A percentile compares a stretch with the other conserved stretches of the same genome.
These are phyloP conservation scores for Lasiodiplodia hormozganensis DNA, from an alignment of 2,329 filamentous ascomycete species.

Conservation along the genomic window DNA sequence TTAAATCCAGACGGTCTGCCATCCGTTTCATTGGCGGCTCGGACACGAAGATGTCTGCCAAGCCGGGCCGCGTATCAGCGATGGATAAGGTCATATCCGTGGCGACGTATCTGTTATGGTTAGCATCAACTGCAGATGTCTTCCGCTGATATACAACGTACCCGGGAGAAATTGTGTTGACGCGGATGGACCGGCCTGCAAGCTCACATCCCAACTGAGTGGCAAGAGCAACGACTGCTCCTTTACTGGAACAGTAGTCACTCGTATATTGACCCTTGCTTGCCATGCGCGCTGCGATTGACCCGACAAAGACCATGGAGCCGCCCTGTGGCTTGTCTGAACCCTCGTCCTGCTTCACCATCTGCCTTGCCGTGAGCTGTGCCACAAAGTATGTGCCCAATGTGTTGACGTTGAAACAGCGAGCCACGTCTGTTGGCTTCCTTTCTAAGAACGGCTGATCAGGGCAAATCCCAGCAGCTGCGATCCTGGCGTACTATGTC, in stretches of 20 bases:
- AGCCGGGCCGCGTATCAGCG: neutral
- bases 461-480: neutral
- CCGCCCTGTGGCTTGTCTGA: neutral
- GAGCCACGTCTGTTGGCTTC: neutral
- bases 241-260: neutral
- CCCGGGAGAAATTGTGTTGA: constrained; percentile 3
- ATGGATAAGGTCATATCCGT: neutral
- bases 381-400: neutral
- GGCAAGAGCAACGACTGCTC: constrained; percentile 1
- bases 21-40: neutral
- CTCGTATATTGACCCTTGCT: neutral
- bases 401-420: neutral
- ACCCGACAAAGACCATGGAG: neutral
- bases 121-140: neutral
- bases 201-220: neutral
- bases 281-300: neutral
- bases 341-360: neutral
- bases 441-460: neutral
- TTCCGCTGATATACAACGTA: neutral
- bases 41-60: neutral
- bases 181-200: neutral
- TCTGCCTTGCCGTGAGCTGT: neutral
- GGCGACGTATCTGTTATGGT: neutral
- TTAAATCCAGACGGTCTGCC: neutral
- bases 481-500: neutral